Conservation (phyloP, 495 filamentous ascomycete species). For the Lasiosphaeria hispida region DNA sequence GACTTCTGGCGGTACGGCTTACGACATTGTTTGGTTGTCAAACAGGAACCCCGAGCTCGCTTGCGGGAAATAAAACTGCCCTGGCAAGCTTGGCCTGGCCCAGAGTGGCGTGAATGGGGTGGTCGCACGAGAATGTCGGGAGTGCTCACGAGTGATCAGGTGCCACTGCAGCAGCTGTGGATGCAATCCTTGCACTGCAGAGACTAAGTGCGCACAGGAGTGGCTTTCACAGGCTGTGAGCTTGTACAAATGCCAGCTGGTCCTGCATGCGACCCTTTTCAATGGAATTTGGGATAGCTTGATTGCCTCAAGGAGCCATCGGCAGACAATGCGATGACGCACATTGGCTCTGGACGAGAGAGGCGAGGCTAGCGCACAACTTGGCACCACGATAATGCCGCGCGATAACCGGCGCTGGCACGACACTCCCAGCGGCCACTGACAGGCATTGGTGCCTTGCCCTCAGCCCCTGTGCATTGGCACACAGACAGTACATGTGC, state of each 20-base stretch:
- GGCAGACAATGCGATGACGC: constrained; percentile 6
- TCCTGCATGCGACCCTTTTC: neutral
- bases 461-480: constrained; percentile 1
- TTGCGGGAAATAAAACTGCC: too few species aligned
- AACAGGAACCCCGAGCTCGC: too few species aligned
- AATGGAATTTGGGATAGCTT: neutral
- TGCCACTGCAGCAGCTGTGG: constrained; percentile 1
- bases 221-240: neutral
- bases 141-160: constrained; percentile 7
- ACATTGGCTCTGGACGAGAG: constrained; percentile 4
- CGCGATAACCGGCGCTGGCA: neutral
- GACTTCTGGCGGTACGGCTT: too few species aligned
- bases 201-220: neutral
- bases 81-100: too few species aligned
- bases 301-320: neutral
- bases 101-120: too few species aligned
- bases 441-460: neutral
- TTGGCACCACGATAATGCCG: constrained; percentile 10
- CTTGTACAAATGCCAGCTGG: neutral
- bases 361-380: constrained; percentile 6
- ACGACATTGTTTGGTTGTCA: too few species aligned
- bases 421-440: too few species aligned
- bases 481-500: neutral
- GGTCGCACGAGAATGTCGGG: neutral
- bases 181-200: too few species aligned